Conservation (phyloP, 306 rosid genomes). For the Albizia julibrissin region DNA sequence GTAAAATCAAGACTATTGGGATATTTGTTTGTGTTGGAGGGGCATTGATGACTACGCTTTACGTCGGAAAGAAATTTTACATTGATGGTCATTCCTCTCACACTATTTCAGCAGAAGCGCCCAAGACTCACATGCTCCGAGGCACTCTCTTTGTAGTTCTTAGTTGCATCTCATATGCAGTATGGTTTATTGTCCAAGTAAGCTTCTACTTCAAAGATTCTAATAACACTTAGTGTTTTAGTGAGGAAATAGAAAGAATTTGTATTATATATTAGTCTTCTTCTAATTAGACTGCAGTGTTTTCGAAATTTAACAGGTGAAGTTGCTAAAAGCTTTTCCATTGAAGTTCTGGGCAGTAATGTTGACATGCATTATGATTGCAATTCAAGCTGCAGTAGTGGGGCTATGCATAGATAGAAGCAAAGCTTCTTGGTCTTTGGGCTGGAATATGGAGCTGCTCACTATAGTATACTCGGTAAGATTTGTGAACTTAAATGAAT, state of each 20-base stretch:
- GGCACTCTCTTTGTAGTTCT: constrained; percentile 46
- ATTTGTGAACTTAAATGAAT: background rate
- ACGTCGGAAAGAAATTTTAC: constrained; percentile 40
- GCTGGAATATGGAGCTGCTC: constrained; percentile 58
- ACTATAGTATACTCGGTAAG: constrained; percentile 72
- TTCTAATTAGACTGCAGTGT: background rate
- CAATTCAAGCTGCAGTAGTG: constrained; percentile 49
- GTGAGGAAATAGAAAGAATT: background rate
- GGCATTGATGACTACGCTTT: constrained; percentile 42
- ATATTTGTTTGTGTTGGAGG: constrained; percentile 53
- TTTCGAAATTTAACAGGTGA: constrained; percentile 41
- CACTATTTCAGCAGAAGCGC: background rate
- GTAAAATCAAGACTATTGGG: constrained; percentile 44
- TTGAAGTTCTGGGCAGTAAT: constrained; percentile 53
- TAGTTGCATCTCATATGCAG: constrained; percentile 43
- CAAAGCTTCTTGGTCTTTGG: constrained; percentile 51
- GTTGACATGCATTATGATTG: constrained; percentile 56
- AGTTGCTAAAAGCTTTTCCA: constrained; percentile 52
- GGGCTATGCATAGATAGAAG: constrained; percentile 49
- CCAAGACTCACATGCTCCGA: constrained; percentile 35
- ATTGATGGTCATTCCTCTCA: constrained; percentile 21
- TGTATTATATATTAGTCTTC: background rate
- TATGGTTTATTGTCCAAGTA: constrained; percentile 56
- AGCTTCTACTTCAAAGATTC: background rate
- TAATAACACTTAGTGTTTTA: background rate